Evolutionary conservation across 2,329 filamentous ascomycete genomes (phyloP), one percentile per base, ranked within the genome.

Genomic region (Plectosphaerella cucumerina): DNA sequence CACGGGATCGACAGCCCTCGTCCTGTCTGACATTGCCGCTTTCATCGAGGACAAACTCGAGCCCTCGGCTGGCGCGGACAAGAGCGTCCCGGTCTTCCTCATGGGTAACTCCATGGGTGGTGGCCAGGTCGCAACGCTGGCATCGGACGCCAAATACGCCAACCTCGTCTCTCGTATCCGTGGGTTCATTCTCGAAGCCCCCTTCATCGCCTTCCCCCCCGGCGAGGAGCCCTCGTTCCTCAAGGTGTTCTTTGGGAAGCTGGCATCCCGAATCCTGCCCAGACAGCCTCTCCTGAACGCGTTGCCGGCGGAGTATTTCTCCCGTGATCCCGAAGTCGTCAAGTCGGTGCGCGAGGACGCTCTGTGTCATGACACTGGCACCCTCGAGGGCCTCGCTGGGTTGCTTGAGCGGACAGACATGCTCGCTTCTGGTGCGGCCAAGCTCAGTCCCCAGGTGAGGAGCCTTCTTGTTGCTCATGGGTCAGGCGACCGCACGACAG

Each of bases 41-140:
- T 90, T 97, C 65, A 75, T 94, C 58, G 75, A 75, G 53, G 71
- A 74, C 31, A 79, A 86, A 55, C 71, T 85, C 5, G 15, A 15
- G 9, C 77, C 77, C 10, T 66, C 67, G 21, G 37, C 11, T 17
- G 61, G 68, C 4, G 70, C 75, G 34, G 42, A 44, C 21, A 20
- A 20, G 15, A n/a, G 15, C n/a, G 42, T 44, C 11, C 90, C 90
- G 0, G 64, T 95, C 15, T 97, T 96, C 70, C 77, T 97, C 18
- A 84, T 94, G 74, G 92, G 92, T 49, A 90, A 96, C 69, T 91
- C 86, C 20, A 96, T 96, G 90, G 92, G 92, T 57, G 92, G 92
- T 53, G 89, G 84, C 21, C 80, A 95, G 68, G 80, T 85, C 6
- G 72, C 96, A 9, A 84, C 81, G 42, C 66, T 86, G 20, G 77